Conservation (phyloP, 768 basidiomycete species). For the Boletus pseudo-olivaceus region DNA sequence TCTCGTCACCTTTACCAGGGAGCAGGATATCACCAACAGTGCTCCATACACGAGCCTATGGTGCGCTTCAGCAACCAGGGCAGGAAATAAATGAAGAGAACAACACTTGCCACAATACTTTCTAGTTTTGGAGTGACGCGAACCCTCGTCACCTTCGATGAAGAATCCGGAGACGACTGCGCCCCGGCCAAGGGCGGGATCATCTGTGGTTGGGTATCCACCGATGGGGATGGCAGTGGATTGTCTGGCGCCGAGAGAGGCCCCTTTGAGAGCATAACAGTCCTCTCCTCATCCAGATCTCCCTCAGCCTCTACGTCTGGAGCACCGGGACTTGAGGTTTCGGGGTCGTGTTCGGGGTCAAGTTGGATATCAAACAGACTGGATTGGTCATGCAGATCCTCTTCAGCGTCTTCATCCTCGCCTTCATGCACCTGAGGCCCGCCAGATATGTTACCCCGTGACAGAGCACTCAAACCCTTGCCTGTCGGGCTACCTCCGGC, state of each 20-base stretch:
- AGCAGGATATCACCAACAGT: slow-evolving; percentile 63
- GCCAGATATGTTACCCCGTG: slow-evolving; percentile 9
- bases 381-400: slow-evolving; percentile 10
- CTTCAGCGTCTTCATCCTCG: slow-evolving; percentile 1
- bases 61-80: neutral
- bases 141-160: slow-evolving; percentile 35
- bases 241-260: neutral
- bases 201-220: slow-evolving; percentile 4
- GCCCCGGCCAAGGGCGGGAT: neutral
- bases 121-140: slow-evolving; percentile 63
- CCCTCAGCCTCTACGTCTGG: slow-evolving; percentile 8
- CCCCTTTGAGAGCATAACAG: slow-evolving; percentile 28
- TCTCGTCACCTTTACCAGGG: slow-evolving; percentile 44
- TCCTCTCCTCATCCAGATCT: slow-evolving; percentile 27
- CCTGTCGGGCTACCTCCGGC: slow-evolving; percentile 7
- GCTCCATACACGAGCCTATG: slow-evolving; percentile 65
- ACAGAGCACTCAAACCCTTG: neutral
- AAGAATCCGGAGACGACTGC: slow-evolving; percentile 11
- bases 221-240: neutral
- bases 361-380: slow-evolving; percentile 9
- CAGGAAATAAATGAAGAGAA: neutral
- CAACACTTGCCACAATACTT: slow-evolving; percentile 51
- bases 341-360: slow-evolving; percentile 5
- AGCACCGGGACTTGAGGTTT: neutral
- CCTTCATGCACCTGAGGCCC: neutral